Percentiles rank a stretch among this genome's conserved stretches.
Conservation (phyloP, 2,329 filamentous ascomycete species). For the Neoscytalidium dimidiatum region DNA sequence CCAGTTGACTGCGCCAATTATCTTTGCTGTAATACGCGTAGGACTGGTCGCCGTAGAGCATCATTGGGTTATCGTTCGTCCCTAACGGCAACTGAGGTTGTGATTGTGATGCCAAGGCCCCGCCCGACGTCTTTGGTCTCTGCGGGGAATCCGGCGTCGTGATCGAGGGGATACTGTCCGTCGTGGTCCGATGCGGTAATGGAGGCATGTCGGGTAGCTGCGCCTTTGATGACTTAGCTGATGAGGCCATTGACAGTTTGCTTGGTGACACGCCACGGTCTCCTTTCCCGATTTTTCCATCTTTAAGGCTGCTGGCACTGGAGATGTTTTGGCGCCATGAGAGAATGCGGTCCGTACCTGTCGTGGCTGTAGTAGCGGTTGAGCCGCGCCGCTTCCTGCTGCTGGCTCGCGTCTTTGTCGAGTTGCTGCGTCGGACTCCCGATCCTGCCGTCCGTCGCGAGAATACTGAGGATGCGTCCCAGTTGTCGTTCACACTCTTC, state of each 20-base stretch:
- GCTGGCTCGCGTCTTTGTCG: slow-evolving; percentile 58
- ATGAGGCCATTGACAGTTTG: slow-evolving; percentile 39
- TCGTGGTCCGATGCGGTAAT: slow-evolving; percentile 13
- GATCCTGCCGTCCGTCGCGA: slow-evolving; percentile 57
- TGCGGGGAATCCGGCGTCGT: not conserved
- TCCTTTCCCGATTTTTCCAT: slow-evolving; percentile 25
- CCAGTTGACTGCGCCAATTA: slow-evolving; percentile 27
- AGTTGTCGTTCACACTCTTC: slow-evolving; percentile 56
- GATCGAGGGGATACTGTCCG: slow-evolving; percentile 20
- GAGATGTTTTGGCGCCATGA: slow-evolving; percentile 77
- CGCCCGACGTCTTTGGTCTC: slow-evolving; percentile 13
- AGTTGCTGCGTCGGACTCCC: slow-evolving; percentile 44
- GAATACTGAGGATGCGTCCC: slow-evolving; percentile 77
- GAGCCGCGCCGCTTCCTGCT: slow-evolving; percentile 50
- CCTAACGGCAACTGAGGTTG: not conserved
- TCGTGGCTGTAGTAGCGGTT: slow-evolving; percentile 34
- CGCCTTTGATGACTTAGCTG: slow-evolving; percentile 24
- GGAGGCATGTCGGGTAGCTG: slow-evolving; percentile 24
- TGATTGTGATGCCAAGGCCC: slow-evolving; percentile 14
- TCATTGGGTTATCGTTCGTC: slow-evolving; percentile 44
- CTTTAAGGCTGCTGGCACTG: slow-evolving; percentile 29
- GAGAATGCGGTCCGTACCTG: slow-evolving; percentile 75
- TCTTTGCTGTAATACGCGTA: slow-evolving; percentile 56
- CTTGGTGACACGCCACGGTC: slow-evolving; percentile 52
- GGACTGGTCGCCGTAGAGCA: slow-evolving; percentile 52